Evolutionary conservation across 2,329 filamentous ascomycete genomes (phyloP).

Genomic region (Paraphoma chrysanthemicola): DNA sequence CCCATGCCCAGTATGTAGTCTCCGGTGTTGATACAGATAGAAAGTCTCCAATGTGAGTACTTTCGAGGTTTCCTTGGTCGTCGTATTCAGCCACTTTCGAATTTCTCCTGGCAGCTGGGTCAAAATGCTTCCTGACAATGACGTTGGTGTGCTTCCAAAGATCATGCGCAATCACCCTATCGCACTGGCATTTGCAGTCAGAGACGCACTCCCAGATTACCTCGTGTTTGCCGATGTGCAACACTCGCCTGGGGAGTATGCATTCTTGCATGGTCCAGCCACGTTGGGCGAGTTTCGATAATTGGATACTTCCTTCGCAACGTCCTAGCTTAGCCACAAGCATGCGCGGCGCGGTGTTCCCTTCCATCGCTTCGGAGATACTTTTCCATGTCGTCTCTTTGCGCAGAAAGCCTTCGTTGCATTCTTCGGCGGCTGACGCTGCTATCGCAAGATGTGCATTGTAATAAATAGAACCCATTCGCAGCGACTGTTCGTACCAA

Average conservation of each 20-base stretch:
- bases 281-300: not conserved
- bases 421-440: not conserved
- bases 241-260: not conserved
- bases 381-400: not conserved
- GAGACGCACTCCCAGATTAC: not conserved
- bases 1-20: not conserved
- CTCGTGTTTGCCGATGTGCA: not conserved
- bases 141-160: not conserved
- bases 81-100: not conserved
- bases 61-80: not conserved
- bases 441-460: not conserved
- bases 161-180: not conserved
- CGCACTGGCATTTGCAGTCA: not conserved
- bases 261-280: not conserved
- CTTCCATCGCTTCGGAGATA: not conserved
- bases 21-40: not conserved
- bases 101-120: too few species aligned
- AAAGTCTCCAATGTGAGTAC: not conserved
- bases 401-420: not conserved
- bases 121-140: not conserved
- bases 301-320: not conserved
- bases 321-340: not conserved
- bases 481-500: not conserved
- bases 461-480: not conserved
- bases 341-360: not conserved